Evolutionary conservation across 208 protist species (phyloP).

Genomic region (Trypanosomatidae sp.): DNA sequence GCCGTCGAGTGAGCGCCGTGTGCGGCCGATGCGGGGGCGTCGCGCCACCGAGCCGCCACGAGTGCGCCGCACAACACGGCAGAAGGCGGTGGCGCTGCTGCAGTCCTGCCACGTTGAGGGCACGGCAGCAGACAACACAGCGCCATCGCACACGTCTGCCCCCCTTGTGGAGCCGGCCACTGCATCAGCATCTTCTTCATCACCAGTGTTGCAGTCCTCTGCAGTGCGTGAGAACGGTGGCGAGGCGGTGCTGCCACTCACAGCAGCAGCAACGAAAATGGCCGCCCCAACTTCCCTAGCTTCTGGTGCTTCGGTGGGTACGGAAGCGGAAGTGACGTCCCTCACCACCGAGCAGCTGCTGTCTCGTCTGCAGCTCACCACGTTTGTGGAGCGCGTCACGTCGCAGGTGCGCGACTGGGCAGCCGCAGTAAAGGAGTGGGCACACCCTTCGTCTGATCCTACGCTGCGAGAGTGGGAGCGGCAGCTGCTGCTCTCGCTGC

Average conservation of each 20-base stretch:
- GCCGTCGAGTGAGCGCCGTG: neutral
- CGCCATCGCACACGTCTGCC: too few relatives aligned
- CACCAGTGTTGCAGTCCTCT: too few relatives aligned
- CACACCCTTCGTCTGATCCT: slow-evolving; percentile 24
- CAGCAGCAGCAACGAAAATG: neutral
- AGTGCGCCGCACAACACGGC: neutral
- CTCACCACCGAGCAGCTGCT: slow-evolving; percentile 20
- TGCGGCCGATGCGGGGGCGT: slow-evolving; percentile 25
- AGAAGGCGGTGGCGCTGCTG: slow-evolving; percentile 19
- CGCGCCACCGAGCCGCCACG: slow-evolving; percentile 14
- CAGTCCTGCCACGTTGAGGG: too few relatives aligned
- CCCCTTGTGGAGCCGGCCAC: too few relatives aligned
- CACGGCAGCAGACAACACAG: neutral
- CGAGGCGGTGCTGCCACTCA: too few relatives aligned
- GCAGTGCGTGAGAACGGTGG: too few relatives aligned
- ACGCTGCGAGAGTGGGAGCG: slow-evolving; percentile 36
- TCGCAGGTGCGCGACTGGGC: slow-evolving; percentile 19
- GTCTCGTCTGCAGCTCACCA: slow-evolving; percentile 10
- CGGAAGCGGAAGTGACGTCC: neutral
- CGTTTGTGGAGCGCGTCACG: slow-evolving; percentile 19
- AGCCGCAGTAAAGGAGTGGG: slow-evolving; percentile 26
- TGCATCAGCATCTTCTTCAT: too few relatives aligned
- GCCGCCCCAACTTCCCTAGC: neutral
- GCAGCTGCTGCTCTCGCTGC: slow-evolving; percentile 33
- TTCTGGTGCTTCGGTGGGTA: neutral